Evolutionary conservation across 1,284 basidiomycete species (phyloP).

Genomic region (Austroboletus olivaceoglutinosus): DNA sequence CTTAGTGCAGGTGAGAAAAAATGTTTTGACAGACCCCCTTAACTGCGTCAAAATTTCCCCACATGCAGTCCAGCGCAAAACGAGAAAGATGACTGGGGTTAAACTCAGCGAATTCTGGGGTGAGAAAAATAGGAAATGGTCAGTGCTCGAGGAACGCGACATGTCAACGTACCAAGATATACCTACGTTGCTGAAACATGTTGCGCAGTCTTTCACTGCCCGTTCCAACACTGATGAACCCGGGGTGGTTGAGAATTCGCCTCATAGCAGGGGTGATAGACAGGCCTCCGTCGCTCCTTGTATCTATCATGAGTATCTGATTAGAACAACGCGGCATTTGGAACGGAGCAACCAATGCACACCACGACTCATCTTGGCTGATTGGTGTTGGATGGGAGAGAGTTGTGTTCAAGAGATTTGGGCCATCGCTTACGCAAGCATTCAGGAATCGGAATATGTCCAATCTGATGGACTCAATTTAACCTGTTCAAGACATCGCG

Average conservation of each 20-base stretch:
- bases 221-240: slow-evolving; percentile 31
- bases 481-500: background rate
- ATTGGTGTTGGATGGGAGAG: background rate
- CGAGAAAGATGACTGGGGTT: slow-evolving; percentile 34
- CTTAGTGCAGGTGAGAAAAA: background rate
- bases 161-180: background rate
- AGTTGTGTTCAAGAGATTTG: background rate
- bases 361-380: slow-evolving; percentile 15
- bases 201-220: slow-evolving; percentile 38
- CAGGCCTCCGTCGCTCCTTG: slow-evolving; percentile 31
- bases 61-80: slow-evolving; percentile 40
- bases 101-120: slow-evolving; percentile 20
- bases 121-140: background rate
- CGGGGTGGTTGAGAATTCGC: slow-evolving; percentile 37
- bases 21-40: slow-evolving; percentile 27
- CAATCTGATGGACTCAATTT: too few species aligned
- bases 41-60: slow-evolving; percentile 34
- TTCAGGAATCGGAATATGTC: background rate
- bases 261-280: slow-evolving; percentile 39
- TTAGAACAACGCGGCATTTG: background rate
- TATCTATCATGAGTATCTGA: slow-evolving; percentile 7
- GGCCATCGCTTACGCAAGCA: background rate
- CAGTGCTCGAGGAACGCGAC: background rate
- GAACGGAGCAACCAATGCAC: background rate
- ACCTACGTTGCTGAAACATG: slow-evolving; percentile 40